Percentiles rank a stretch among this genome's conserved stretches.
Conservation (phyloP, 495 filamentous ascomycete species). For the Penicillium turbatum region DNA sequence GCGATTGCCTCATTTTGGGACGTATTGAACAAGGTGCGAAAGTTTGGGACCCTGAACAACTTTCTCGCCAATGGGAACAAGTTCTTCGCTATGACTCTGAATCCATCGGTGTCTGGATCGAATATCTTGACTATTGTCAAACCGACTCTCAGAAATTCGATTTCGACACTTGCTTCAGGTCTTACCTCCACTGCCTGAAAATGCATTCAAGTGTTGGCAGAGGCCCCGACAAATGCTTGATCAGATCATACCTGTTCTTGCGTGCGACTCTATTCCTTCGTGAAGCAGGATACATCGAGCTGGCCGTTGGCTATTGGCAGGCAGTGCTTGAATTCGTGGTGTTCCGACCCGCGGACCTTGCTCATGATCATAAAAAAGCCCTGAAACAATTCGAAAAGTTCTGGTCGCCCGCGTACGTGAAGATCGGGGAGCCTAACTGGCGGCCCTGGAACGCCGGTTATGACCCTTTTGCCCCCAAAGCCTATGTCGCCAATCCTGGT, state of each 20-base stretch:
- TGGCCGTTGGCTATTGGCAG: conserved; percentile 79
- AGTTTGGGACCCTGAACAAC: conserved; percentile 64
- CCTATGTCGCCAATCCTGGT: not conserved
- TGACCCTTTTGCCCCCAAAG: not conserved
- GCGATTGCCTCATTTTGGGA: conserved; percentile 57
- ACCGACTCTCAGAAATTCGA: conserved; percentile 61
- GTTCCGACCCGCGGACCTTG: conserved; percentile 41
- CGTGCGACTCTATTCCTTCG: conserved; percentile 67
- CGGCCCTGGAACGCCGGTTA: conserved; percentile 58
- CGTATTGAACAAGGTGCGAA: conserved; percentile 66
- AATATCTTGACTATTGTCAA: conserved; percentile 72
- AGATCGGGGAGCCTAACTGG: conserved; percentile 71
- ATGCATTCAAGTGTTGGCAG: conserved; percentile 36
- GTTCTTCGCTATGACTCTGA: conserved; percentile 53
- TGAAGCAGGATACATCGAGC: conserved; percentile 78
- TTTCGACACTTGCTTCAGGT: conserved; percentile 57
- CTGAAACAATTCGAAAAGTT: conserved; percentile 60
- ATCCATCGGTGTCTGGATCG: conserved; percentile 64
- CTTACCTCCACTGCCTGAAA: conserved; percentile 54
- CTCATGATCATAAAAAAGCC: conserved; percentile 9
- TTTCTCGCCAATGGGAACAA: conserved; percentile 61
- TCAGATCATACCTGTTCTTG: conserved; percentile 69
- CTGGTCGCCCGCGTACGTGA: conserved; percentile 82
- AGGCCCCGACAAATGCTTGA: conserved; percentile 28
- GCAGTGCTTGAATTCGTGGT: conserved; percentile 69